A percentile compares a stretch with the other conserved stretches of the same genome.
These are phyloP conservation scores for Scheffersomyces lignosus DNA, from an alignment of 805 yeast species.

Conservation along the genomic window DNA sequence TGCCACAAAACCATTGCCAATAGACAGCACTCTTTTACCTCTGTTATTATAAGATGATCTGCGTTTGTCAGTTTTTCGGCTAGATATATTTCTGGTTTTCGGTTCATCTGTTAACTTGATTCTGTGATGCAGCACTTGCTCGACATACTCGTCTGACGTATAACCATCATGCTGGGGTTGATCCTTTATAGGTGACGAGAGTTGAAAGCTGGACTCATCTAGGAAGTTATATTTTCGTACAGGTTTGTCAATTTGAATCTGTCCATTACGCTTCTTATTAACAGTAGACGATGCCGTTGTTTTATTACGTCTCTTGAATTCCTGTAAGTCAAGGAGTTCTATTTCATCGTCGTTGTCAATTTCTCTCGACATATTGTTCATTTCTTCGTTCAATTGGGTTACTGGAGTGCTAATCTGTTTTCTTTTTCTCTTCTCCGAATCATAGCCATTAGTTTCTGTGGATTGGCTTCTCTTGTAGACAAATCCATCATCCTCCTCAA, in stretches of 20 bases:
- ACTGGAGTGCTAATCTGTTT: slow-evolving; percentile 25
- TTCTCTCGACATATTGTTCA: slow-evolving; percentile 13
- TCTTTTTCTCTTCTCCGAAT: slow-evolving; percentile 3
- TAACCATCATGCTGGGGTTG: slow-evolving; percentile 2
- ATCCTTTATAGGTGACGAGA: slow-evolving; percentile 8
- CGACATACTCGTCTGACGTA: slow-evolving; percentile 24
- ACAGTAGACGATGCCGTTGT: neutral
- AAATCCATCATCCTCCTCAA: slow-evolving; percentile 36
- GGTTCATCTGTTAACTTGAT: slow-evolving; percentile 19
- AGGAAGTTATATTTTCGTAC: slow-evolving; percentile 12
- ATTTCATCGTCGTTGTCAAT: slow-evolving; percentile 11
- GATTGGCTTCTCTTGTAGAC: slow-evolving; percentile 25
- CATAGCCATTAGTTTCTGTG: slow-evolving; percentile 5
- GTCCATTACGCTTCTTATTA: neutral
- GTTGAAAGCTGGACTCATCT: slow-evolving; percentile 11
- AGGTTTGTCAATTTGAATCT: neutral
- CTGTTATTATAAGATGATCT: slow-evolving; percentile 56
- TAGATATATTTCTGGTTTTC: slow-evolving; percentile 9
- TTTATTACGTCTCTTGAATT: neutral
- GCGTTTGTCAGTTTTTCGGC: slow-evolving; percentile 11
- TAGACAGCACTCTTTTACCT: slow-evolving; percentile 71
- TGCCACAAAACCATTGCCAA: slow-evolving; percentile 70
- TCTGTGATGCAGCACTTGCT: slow-evolving; percentile 30
- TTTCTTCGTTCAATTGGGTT: slow-evolving; percentile 19
- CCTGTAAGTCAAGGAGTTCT: slow-evolving; percentile 3